These are phyloP conservation scores for Lippia alba DNA, from an alignment of 305 asterid species.

Conservation along the genomic window DNA sequence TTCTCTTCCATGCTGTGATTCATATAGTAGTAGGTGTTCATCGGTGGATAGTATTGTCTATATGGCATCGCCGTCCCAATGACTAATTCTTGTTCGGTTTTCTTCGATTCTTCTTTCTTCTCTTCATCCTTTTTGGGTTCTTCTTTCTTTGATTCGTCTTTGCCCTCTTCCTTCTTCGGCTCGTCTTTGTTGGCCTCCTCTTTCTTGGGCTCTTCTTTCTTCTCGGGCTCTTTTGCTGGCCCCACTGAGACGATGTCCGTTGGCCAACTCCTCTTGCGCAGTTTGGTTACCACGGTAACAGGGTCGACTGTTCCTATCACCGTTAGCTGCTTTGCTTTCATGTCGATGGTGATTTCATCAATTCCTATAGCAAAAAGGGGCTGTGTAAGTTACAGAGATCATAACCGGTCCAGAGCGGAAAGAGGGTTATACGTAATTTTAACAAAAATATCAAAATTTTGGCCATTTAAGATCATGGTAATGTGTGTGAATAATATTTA, in stretches of 20 bases:
- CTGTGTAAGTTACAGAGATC: background rate
- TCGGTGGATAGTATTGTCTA: conserved; percentile 71
- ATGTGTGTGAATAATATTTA: too few relatives aligned
- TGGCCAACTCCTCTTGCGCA: conserved; percentile 64
- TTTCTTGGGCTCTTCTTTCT: conserved; percentile 57
- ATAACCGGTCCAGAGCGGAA: background rate
- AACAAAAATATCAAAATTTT: too few relatives aligned
- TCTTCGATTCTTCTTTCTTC: conserved; percentile 48
- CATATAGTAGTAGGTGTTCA: conserved; percentile 63
- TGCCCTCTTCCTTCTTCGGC: conserved; percentile 45
- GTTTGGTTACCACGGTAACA: conserved; percentile 59
- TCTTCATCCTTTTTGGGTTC: conserved; percentile 41
- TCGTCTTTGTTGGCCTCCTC: conserved; percentile 57
- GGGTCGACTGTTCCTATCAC: conserved; percentile 86
- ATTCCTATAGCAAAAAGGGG: conserved; percentile 51
- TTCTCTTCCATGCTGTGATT: conserved; percentile 89
- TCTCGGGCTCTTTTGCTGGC: conserved; percentile 52
- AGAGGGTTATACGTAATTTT: too few relatives aligned
- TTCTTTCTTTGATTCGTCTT: conserved; percentile 58
- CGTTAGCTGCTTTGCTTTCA: conserved; percentile 61
- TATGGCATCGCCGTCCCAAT: conserved; percentile 60
- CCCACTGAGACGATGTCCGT: conserved; percentile 49
- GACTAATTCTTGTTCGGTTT: conserved; percentile 38
- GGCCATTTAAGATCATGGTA: too few relatives aligned
- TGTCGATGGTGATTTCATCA: conserved; percentile 68